A percentile compares a stretch with the other conserved stretches of the same genome.
phyloP scores from a whole-genome alignment of 768 basidiomycete species.

The Gyrodon lividus region DNA sequence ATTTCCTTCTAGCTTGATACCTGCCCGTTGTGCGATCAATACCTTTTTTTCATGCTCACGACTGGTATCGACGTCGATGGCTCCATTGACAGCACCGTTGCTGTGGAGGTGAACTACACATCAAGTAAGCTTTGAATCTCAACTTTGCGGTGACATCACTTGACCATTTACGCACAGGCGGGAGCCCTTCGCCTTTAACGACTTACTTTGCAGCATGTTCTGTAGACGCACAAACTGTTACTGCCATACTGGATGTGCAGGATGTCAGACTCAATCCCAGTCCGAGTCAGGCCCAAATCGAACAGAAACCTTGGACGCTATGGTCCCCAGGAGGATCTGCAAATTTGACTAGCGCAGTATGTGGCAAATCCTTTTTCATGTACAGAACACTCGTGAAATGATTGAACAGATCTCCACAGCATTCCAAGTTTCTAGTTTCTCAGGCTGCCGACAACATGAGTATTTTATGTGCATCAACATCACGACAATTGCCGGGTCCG shows the following conservation, averaged over 20 bases:
- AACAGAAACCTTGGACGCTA: conserved; percentile 4
- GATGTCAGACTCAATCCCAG: background rate
- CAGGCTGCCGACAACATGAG: too few species aligned
- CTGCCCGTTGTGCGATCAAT: background rate
- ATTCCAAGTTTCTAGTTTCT: background rate
- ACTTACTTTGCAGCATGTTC: conserved; percentile 10
- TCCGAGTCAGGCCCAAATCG: background rate
- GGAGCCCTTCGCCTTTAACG: background rate
- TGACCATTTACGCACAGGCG: background rate
- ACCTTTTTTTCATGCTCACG: conserved; percentile 12
- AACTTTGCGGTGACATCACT: background rate
- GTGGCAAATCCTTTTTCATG: background rate
- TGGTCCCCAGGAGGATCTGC: background rate
- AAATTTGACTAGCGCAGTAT: conserved; percentile 1
- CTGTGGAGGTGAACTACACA: background rate
- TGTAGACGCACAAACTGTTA: background rate
- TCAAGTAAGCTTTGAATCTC: background rate
- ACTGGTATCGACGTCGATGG: conserved; percentile 5
- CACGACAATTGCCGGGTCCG: too few species aligned
- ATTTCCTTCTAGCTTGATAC: background rate
- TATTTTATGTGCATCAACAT: too few species aligned
- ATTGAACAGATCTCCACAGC: background rate
- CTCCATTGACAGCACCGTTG: background rate
- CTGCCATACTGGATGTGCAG: conserved; percentile 6
- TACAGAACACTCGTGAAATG: background rate